Conservation (phyloP, 495 filamentous ascomycete species). For the Hyaloscypha hepaticicola region DNA sequence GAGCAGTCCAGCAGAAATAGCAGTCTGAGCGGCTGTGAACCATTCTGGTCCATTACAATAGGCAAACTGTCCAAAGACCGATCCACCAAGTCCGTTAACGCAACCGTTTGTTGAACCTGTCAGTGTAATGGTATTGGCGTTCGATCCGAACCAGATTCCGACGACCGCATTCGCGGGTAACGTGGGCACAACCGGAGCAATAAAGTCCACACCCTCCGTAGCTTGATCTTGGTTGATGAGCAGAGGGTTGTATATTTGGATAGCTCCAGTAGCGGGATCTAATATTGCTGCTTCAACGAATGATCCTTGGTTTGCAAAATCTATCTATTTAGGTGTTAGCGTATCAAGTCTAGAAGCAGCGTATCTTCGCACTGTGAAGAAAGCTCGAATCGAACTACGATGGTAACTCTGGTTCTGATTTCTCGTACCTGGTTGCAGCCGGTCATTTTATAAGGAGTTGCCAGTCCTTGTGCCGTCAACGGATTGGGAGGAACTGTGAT, state of each 20-base stretch:
- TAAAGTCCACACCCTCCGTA: neutral
- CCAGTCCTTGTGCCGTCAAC: conserved; percentile 2
- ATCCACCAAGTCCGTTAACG: neutral
- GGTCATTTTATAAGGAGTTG: neutral
- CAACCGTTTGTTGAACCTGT: neutral
- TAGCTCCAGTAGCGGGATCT: neutral
- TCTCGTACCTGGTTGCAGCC: conserved; percentile 1
- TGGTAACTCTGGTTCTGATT: neutral
- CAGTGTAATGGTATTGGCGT: neutral
- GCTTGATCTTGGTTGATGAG: neutral
- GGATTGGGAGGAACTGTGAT: conserved; percentile 3
- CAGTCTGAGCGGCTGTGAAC: neutral
- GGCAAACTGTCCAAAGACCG: conserved; percentile 5
- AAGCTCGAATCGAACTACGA: neutral
- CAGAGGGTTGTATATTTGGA: neutral
- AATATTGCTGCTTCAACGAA: conserved; percentile 5
- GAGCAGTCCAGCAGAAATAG: neutral
- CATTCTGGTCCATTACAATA: neutral
- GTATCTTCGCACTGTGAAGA: neutral
- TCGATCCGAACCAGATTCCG: conserved; percentile 5
- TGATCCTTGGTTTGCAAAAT: conserved; percentile 5
- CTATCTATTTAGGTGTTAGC: neutral
- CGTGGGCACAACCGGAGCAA: conserved; percentile 1
- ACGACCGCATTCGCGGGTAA: neutral
- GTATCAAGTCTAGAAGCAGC: neutral